Base-by-base conservation (phyloP, 164 flowering plant species). In the Nymphaea colorata region DNA sequence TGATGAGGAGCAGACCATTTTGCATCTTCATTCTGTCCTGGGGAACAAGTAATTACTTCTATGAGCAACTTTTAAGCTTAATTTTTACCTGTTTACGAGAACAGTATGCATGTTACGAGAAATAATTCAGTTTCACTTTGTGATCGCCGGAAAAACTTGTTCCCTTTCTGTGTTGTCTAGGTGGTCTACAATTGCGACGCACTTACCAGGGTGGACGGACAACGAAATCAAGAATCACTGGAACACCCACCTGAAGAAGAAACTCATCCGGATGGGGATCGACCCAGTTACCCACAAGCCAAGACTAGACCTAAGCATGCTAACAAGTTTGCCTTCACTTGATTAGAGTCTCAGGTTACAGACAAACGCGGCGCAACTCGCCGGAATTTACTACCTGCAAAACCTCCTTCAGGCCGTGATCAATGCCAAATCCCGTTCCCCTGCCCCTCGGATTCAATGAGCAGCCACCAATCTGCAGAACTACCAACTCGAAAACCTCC, bases 1-100 rank as follows among this genome's bases (percentile, higher is more conserved):
- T 0, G 84, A 83, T 3, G 93, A 87, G 72, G 90, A 85, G 69
- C 59, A 70, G 43, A 71, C 62, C 65, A 87, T 87, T 67, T 75
- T 85, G 73, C 68, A 80, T 64, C 89, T 88, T 67, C 93, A 88
- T 65, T 80, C 89, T 0, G 79, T 78, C 67, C 82, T 86, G 14
- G 93, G 93, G 67, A 88, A 88, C 77, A 88, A 85, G 93, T 86
- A 79, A 12, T 70, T 43, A 63, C 7, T 44, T 51, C 14, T 8
- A 51, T 51, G 57, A 51, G 57, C 12, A 15, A 8, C 10, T 51
- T 51, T 51, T 51, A 51, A 51, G 57, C 57, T 8, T 51, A 10
- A 8, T 51, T 25, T 25, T 25, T 25, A 25, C 36, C 36, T 25
- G 36, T 25, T 25, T 25, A 1, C 36, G 36, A 25, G 36, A 25